Percentiles rank a stretch among this genome's conserved stretches.
Conservation (phyloP, 495 filamentous ascomycete species). For the Aspergillus sclerotioniger region DNA sequence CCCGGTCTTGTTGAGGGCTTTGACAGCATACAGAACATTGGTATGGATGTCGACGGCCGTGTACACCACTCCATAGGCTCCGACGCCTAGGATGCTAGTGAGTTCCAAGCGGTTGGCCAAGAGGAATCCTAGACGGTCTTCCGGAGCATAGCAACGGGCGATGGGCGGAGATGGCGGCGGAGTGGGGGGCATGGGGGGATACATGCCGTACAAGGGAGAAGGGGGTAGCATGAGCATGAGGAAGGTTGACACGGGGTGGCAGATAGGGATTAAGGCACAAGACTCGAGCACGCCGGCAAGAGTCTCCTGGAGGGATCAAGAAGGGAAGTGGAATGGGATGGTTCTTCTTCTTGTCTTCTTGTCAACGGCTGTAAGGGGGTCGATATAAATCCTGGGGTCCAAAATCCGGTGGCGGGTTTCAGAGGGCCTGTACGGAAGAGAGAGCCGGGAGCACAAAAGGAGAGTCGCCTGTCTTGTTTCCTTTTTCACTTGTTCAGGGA, state of each 20-base stretch:
- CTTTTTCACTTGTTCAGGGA: constrained; percentile 15
- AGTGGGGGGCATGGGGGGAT: constrained; percentile 57
- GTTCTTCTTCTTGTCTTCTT: background rate
- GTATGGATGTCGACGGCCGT: constrained; percentile 86
- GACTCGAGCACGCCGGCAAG: constrained; percentile 2
- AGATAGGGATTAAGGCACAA: too few species aligned
- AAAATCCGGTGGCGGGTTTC: constrained; percentile 15
- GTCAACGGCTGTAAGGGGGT: background rate
- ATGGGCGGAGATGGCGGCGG: constrained; percentile 58
- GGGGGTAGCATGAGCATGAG: constrained; percentile 19
- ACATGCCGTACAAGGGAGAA: constrained; percentile 32
- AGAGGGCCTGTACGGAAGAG: constrained; percentile 4
- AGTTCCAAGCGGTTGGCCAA: constrained; percentile 81
- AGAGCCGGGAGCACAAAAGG: constrained; percentile 13
- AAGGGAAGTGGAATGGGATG: background rate
- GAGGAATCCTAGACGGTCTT: constrained; percentile 83
- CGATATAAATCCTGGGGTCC: constrained; percentile 10
- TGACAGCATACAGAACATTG: constrained; percentile 84
- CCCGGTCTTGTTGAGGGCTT: constrained; percentile 89
- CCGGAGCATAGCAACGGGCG: constrained; percentile 58
- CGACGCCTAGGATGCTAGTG: constrained; percentile 82
- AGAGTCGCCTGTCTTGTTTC: constrained; percentile 10
- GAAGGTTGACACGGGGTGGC: too few species aligned
- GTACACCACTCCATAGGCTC: constrained; percentile 97
- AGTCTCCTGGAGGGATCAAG: constrained; percentile 2